Conservation (phyloP, 2,329 filamentous ascomycete genomes). For the Colletotrichum australisinense region DNA sequence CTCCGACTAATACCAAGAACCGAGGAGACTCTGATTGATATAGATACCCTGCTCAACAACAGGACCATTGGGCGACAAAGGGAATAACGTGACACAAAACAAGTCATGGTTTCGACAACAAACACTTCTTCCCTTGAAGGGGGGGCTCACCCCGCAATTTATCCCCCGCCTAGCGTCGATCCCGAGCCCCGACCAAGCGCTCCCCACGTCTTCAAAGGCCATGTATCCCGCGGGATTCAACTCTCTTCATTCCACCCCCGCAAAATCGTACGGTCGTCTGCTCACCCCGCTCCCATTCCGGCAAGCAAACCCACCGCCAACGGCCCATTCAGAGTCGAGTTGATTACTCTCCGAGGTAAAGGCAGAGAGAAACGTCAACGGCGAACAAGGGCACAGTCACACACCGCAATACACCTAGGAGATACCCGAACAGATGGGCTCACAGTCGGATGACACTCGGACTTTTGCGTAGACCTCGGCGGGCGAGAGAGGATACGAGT, state of each 20-base stretch:
- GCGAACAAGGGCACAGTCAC: background rate
- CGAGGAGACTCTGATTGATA: too few species aligned
- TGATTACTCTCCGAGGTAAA: background rate
- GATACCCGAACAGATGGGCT: too few species aligned
- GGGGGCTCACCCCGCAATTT: conserved; percentile 18
- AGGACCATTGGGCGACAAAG: too few species aligned
- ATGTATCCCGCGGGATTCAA: conserved; percentile 30
- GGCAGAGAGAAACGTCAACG: background rate
- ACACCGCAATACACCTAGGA: too few species aligned
- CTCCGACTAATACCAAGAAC: too few species aligned
- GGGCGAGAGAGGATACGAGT: background rate
- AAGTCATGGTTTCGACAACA: background rate
- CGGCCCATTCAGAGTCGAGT: background rate
- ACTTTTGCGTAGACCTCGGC: background rate
- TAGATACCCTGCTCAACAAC: too few species aligned
- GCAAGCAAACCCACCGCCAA: background rate
- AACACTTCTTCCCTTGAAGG: background rate
- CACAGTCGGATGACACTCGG: conserved; percentile 18
- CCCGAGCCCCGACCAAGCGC: conserved; percentile 18
- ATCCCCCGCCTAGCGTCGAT: conserved; percentile 21
- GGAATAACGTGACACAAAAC: background rate
- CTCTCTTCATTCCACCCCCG: background rate
- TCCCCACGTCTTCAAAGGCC: conserved; percentile 23
- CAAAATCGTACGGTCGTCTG: conserved; percentile 21
- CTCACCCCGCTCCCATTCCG: background rate